phyloP scores from a whole-genome alignment of 208 protist genomes.

The Leishmania tropica region DNA sequence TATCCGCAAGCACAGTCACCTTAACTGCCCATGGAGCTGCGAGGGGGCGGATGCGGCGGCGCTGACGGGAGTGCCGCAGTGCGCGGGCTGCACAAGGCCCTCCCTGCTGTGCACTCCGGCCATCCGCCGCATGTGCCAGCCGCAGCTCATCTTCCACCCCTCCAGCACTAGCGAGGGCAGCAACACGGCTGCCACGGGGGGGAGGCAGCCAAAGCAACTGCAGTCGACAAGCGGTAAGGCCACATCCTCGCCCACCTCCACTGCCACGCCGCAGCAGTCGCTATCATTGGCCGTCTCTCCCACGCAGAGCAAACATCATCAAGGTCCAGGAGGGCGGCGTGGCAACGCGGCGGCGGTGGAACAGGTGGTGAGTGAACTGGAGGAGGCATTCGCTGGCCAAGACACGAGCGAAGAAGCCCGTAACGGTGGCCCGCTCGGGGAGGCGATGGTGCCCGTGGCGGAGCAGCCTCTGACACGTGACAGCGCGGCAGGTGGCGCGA shows the following conservation, averaged over 20 bases:
- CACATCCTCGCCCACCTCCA: not conserved
- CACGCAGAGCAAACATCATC: not conserved
- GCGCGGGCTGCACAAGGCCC: conserved; percentile 43
- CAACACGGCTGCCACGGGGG: not conserved
- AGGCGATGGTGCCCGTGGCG: conserved; percentile 35
- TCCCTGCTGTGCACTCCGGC: conserved; percentile 71
- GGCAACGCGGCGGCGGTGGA: conserved; percentile 1
- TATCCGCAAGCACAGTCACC: conserved; percentile 41
- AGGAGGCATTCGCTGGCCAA: conserved; percentile 22
- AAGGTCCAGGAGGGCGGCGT: conserved; percentile 2
- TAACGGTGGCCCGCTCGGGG: conserved; percentile 34
- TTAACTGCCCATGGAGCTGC: conserved; percentile 44
- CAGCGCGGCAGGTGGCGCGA: not conserved
- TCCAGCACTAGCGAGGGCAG: not conserved
- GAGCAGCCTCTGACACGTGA: not conserved
- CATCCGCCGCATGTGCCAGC: conserved; percentile 59
- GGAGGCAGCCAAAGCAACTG: not conserved
- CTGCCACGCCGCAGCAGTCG: not conserved
- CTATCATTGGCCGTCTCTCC: not conserved
- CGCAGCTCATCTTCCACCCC: conserved; percentile 60
- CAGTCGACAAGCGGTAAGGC: not conserved
- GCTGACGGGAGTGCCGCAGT: conserved; percentile 35
- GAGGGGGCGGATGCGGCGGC: conserved; percentile 15
- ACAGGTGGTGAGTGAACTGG: conserved; percentile 18
- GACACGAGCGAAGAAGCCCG: conserved; percentile 13